Base-by-base conservation (phyloP, 2,329 filamentous ascomycete species). In the Bretziella fagacearum region DNA sequence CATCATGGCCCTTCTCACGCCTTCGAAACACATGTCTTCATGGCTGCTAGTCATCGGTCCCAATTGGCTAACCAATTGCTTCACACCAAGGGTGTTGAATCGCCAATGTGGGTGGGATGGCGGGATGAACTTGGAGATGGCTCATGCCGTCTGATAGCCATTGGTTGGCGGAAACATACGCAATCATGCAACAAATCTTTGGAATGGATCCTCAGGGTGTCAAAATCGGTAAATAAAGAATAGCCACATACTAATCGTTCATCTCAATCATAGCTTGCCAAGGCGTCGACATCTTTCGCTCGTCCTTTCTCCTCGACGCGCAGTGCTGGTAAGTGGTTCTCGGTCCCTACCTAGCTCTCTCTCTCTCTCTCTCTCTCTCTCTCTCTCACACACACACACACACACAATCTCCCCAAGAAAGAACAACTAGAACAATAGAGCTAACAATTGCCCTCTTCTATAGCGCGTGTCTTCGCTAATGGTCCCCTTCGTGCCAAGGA, bases 401-500 rank as follows among this genome's bases (percentile, higher is more conserved):
- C 40, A 23, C 18, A 6, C 20, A 22, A 42, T 29, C 6, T 25
- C 11, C 15, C 25, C 39, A 27, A 6, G 15, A 10, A 35, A n/a
- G 8, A 39, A 11, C 17, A 20, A 22, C 27, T 30, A 10, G 17
- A 3, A 39, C 22, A 13, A 10, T 6, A 15, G 8, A 15, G 26
- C 45, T 25, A 41, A 47, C 35, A 11, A 47, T 25, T 39, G 4
- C 15, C n/a, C 15, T 46, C 39, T 22, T 18, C 10, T 29, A 39
- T 57, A 86, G 84, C 85, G 59, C 79, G 81, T 63, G 84, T 96
- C 62, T 83, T 93, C 63, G 79, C 82, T 57, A 89, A 81, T 65
- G 76, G 79, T 56, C 84, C 84, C 55, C 73, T 96, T 55, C 80
- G 86, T 63, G 91, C 89, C 49, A 94, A 93, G 71, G 87, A 95